These are phyloP conservation scores for Yamadazyma sp. DNA, from an alignment of 1,139 yeast genomes.

Conservation along the genomic window DNA sequence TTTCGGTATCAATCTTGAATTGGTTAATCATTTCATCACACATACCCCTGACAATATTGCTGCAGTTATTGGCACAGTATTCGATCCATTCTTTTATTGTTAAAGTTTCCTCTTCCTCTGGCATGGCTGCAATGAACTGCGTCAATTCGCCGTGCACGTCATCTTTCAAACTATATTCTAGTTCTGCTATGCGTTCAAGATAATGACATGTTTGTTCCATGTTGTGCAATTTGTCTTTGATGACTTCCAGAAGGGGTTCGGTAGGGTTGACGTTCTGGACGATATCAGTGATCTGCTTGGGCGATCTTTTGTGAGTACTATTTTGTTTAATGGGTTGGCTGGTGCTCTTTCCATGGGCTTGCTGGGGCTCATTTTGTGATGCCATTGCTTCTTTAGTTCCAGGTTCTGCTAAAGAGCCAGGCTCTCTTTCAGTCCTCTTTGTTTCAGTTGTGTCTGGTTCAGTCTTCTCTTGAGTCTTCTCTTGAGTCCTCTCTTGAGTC, in stretches of 20 bases:
- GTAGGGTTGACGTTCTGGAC: no score
- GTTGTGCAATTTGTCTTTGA: slow-evolving; percentile 4
- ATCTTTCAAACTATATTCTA: slow-evolving; percentile 39
- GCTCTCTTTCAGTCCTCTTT: no score
- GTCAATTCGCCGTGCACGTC: slow-evolving; percentile 67
- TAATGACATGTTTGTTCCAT: slow-evolving; percentile 40
- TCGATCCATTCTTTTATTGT: slow-evolving; percentile 70
- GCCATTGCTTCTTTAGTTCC: no score
- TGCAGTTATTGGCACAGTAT: slow-evolving; percentile 46
- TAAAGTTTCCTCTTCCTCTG: slow-evolving; percentile 66
- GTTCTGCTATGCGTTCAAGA: slow-evolving; percentile 24
- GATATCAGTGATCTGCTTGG: no score
- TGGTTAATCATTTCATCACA: slow-evolving; percentile 44
- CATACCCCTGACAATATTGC: slow-evolving; percentile 41
- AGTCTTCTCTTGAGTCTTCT: no score
- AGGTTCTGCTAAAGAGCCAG: no score
- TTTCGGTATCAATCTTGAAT: slow-evolving; percentile 41
- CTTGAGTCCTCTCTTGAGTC: no score
- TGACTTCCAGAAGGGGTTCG: not conserved
- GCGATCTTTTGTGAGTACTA: no score
- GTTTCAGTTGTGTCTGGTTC: no score
- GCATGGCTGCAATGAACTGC: slow-evolving; percentile 65
- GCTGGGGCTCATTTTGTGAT: no score
- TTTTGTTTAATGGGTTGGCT: no score
- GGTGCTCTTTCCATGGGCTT: no score